Conservation (phyloP, 1,284 basidiomycete species). For the Mycosarcoma mackinlayi region DNA sequence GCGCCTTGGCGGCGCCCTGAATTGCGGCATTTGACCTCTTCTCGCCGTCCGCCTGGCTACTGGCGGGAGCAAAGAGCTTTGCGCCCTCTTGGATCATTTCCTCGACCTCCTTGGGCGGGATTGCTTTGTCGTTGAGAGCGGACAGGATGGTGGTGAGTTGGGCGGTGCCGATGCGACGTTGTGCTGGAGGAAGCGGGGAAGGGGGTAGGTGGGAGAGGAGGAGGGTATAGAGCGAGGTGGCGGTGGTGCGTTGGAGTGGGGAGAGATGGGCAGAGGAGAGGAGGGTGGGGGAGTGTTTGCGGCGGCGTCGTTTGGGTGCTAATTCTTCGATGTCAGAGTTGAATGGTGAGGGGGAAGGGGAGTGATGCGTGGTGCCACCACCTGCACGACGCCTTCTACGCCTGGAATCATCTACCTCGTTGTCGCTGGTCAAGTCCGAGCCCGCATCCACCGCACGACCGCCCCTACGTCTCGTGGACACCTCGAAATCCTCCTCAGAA, state of each 20-base stretch:
- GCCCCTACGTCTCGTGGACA: no score
- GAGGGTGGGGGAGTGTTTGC: constrained; percentile 13
- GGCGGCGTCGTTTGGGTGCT: constrained; percentile 10
- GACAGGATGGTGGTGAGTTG: constrained; percentile 19
- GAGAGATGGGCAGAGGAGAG: constrained; percentile 31
- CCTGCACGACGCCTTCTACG: constrained; percentile 7
- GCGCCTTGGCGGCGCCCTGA: constrained; percentile 26
- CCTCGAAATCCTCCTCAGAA: constrained; percentile 39
- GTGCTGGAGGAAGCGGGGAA: constrained; percentile 9
- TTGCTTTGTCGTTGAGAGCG: constrained; percentile 32
- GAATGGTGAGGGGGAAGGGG: constrained; percentile 5
- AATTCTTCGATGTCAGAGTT: background rate
- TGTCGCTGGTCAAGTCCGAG: constrained; percentile 17
- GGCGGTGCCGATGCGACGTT: constrained; percentile 20
- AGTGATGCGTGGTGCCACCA: background rate
- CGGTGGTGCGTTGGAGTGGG: constrained; percentile 25
- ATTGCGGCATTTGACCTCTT: constrained; percentile 25
- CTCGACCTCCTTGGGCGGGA: constrained; percentile 39
- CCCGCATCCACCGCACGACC: constrained; percentile 26
- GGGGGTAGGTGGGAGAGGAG: constrained; percentile 30
- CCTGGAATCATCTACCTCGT: constrained; percentile 8
- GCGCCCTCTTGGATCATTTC: constrained; percentile 48
- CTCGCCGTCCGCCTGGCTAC: background rate
- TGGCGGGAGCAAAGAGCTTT: constrained; percentile 47
- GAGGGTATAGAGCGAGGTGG: constrained; percentile 15